Base-by-base conservation (phyloP, 192 early-diverging fungal species). In the Pilobolus umbonatus region DNA sequence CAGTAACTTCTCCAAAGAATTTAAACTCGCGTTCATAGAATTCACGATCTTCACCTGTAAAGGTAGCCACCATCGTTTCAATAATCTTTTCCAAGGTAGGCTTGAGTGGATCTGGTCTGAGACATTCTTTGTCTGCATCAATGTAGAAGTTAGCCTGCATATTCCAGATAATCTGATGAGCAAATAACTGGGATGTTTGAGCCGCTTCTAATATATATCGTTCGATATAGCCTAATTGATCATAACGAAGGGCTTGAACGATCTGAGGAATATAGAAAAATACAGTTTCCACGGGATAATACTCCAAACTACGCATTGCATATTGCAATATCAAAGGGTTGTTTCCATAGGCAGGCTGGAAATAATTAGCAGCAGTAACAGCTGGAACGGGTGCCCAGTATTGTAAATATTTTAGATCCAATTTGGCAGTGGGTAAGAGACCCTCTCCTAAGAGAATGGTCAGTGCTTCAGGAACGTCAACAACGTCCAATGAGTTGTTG, bases 131-230 rank as follows among this genome's bases (percentile, higher is more conserved):
- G 34, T 73, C 71, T 17, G 71, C 71, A 72, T 90, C 87, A 21
- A 82, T 80, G 78, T 69, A 95, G 85, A 92, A 94, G 75, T 99
- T 99, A 46, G 97, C 97, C 24, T 97, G 89, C 97, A 99, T 99
- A 72, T 99, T 99, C 97, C 97, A 99, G 48, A 99, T 96, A 49
- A 99, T 98, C 78, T 99, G 97, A 74, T 99, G 97, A 26, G 97
- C 96, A 84, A 99, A 99, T 15, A 92, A 82, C 74, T 97, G 96
- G 30, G 94, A 96, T 10, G 89, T 86, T 61, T 85, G 82, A 6
- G 90, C 97, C 3, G 97, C 89, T n/a, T 88, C 85, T 62, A 99
- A 72, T 42, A 99, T 97, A 55, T 89, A 98, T 25, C 85, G 80
- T 70, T 96, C 95, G n/a, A 95, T 84, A 69, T 99, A 98, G 26